Conservation (phyloP, 2,329 filamentous ascomycete genomes). For the Colletotrichum sp. region DNA sequence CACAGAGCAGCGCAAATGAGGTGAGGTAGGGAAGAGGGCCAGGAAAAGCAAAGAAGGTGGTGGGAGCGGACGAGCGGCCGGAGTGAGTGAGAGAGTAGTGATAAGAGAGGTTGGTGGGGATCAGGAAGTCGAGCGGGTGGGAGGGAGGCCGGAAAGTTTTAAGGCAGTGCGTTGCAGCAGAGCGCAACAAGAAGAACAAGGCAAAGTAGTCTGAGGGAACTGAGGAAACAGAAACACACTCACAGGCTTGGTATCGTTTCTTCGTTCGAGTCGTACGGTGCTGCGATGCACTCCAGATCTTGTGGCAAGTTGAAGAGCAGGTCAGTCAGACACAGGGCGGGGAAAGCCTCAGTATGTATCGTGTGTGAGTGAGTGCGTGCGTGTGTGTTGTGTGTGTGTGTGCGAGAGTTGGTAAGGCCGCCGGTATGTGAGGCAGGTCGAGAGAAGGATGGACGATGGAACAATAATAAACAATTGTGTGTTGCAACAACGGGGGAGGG, state of each 20-base stretch:
- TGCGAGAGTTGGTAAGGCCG: not conserved
- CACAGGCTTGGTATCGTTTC: slow-evolving; percentile 9
- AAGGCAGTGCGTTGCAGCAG: slow-evolving; percentile 13
- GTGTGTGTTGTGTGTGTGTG: not conserved
- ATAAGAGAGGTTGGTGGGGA: slow-evolving; percentile 21
- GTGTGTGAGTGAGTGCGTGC: not conserved
- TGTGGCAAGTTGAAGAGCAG: slow-evolving; percentile 15
- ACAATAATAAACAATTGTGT: slow-evolving; percentile 24
- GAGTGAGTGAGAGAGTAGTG: not conserved
- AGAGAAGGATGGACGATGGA: slow-evolving; percentile 11
- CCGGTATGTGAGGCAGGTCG: not conserved
- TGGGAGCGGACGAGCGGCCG: slow-evolving; percentile 10
- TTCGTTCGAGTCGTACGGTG: slow-evolving; percentile 13
- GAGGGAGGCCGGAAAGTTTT: slow-evolving; percentile 19
- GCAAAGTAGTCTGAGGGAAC: not conserved
- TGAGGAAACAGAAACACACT: slow-evolving; percentile 6
- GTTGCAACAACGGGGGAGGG: slow-evolving; percentile 14
- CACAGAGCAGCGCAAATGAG: not conserved
- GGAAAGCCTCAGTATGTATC: slow-evolving; percentile 12
- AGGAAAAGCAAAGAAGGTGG: not conserved
- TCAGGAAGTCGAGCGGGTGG: slow-evolving; percentile 6
- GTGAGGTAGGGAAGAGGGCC: not conserved
- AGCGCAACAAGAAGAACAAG: not conserved
- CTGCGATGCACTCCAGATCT: slow-evolving; percentile 22
- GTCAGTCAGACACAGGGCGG: slow-evolving; percentile 14